phyloP scores from a whole-genome alignment of 75 land plant genomes.

The Gnetum montanum region DNA sequence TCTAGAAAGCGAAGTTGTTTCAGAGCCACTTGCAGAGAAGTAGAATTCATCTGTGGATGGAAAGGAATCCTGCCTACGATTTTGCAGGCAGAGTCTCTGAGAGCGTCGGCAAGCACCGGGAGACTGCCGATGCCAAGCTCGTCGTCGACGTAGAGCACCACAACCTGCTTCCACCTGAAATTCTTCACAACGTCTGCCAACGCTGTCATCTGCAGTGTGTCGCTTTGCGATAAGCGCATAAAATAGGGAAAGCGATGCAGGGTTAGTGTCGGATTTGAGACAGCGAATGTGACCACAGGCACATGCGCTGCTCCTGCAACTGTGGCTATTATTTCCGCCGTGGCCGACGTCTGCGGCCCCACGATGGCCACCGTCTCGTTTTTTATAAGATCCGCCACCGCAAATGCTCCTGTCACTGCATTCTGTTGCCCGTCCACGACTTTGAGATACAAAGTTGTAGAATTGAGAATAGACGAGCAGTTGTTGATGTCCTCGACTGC shows the following conservation, averaged over 20 bases:
- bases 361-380: slow-evolving; percentile 28
- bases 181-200: slow-evolving; percentile 19
- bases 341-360: slow-evolving; percentile 32
- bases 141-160: slow-evolving; percentile 30
- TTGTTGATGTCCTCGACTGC: too few species aligned
- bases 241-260: slow-evolving; percentile 30
- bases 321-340: slow-evolving; percentile 28
- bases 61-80: too few species aligned
- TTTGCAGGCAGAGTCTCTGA: too few species aligned
- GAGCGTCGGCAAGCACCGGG: slow-evolving; percentile 24
- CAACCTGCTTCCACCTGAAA: slow-evolving; percentile 28
- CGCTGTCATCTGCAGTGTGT: slow-evolving; percentile 31
- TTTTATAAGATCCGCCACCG: slow-evolving; percentile 33
- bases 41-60: too few species aligned
- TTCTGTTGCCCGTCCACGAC: too few species aligned
- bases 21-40: too few species aligned
- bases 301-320: slow-evolving; percentile 25
- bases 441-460: too few species aligned
- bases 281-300: slow-evolving; percentile 31
- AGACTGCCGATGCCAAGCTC: slow-evolving; percentile 35
- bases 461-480: too few species aligned
- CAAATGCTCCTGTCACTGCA: too few species aligned
- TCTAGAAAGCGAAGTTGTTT: too few species aligned
- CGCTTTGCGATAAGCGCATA: slow-evolving; percentile 24
- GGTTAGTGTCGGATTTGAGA: slow-evolving; percentile 36